Conservation (phyloP, 2,329 filamentous ascomycete genomes). For the Hypoxylon sp. region DNA sequence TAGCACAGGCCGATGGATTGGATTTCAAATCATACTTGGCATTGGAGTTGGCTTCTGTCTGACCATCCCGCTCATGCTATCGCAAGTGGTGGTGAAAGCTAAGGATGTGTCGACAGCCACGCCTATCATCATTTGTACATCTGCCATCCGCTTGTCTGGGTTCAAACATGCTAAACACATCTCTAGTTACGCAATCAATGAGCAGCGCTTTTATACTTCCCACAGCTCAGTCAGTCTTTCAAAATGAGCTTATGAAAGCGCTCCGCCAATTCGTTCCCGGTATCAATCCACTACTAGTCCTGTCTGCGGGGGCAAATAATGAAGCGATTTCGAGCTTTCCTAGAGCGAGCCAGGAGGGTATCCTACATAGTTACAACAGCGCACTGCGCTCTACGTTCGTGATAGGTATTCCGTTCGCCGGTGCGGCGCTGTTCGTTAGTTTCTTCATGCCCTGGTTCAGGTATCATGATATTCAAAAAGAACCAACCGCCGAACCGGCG, state of each 20-base stretch:
- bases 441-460: not conserved
- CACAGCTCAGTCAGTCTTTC: not conserved
- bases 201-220: not conserved
- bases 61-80: not conserved
- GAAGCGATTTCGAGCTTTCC: not conserved
- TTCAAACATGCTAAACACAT: not conserved
- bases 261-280: not conserved
- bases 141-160: not conserved
- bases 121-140: not conserved
- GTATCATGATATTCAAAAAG: not conserved
- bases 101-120: not conserved
- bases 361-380: not conserved
- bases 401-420: not conserved
- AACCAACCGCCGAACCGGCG: not conserved
- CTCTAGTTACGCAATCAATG: not conserved
- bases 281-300: not conserved
- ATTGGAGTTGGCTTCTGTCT: not conserved
- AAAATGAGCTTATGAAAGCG: not conserved
- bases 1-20: slow-evolving; percentile 49
- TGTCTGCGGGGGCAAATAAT: not conserved
- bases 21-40: slow-evolving; percentile 55
- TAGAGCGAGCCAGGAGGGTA: not conserved
- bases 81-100: not conserved
- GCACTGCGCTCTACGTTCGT: not conserved
- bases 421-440: not conserved